Conservation (phyloP, 2,329 filamentous ascomycete genomes). For the Fusarium xylarioides region DNA sequence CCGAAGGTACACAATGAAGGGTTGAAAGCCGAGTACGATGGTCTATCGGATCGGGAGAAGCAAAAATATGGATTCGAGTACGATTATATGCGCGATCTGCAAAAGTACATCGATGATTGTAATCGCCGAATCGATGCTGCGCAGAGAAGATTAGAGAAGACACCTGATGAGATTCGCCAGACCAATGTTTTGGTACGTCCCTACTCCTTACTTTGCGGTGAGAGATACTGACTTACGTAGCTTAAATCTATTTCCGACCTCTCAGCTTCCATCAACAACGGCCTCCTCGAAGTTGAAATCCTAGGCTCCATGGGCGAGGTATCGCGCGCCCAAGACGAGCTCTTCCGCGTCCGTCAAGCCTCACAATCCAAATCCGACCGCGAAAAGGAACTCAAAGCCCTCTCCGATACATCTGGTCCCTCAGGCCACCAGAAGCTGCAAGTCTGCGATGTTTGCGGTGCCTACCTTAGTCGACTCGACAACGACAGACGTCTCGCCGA, state of each 20-base stretch:
- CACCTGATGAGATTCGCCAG: conserved; percentile 95
- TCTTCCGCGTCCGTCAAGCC: conserved; percentile 83
- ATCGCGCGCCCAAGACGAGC: conserved; percentile 83
- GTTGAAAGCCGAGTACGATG: conserved; percentile 88
- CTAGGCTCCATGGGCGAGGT: conserved; percentile 85
- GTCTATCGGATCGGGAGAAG: conserved; percentile 74
- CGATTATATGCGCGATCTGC: conserved; percentile 95
- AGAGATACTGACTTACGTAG: conserved; percentile 38
- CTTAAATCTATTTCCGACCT: conserved; percentile 89
- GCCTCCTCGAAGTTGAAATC: conserved; percentile 85
- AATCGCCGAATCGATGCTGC: conserved; percentile 92
- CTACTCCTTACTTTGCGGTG: fast-evolving
- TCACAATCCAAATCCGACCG: conserved; percentile 83
- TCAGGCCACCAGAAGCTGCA: conserved; percentile 97
- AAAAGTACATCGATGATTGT: conserved; percentile 96
- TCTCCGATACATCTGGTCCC: conserved; percentile 91
- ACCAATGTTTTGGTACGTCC: conserved; percentile 78
- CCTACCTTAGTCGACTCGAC: conserved; percentile 89
- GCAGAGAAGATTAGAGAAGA: conserved; percentile 93
- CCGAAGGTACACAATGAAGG: conserved; percentile 88
- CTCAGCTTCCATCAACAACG: conserved; percentile 78
- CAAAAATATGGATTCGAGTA: conserved; percentile 90
- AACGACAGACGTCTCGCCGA: conserved; percentile 94
- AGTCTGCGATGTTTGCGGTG: conserved; percentile 97
- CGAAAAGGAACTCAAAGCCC: conserved; percentile 87